Evolutionary conservation across 208 protist genomes (phyloP), one percentile per base, ranked within the genome.

Genomic region (Wallacemonas sp.): DNA sequence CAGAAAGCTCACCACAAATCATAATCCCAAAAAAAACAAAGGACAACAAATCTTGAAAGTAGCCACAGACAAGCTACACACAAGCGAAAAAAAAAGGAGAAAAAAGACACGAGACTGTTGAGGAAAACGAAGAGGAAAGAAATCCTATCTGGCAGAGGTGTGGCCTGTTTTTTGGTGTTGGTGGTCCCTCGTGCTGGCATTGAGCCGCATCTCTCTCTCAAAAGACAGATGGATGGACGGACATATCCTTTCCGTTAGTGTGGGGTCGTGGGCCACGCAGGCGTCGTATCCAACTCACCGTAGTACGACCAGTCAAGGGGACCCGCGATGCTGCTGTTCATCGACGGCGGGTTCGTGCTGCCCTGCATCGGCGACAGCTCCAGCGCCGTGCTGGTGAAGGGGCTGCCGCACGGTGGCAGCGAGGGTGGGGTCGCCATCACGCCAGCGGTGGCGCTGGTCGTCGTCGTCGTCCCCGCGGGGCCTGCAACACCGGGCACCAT

Each of bases 221-320:
- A n/a, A n/a, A 52, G 9, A 12, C 16, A 72, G 58, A 58, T 11
- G 33, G 30, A 17, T 39, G 23, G 34, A 33, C 49, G 26, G 23
- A 26, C 8, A 19, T 55, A 6, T 24, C 17, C 33, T 66, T n/a
- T n/a, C n/a, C n/a, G n/a, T n/a, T n/a, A n/a, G n/a, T n/a, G n/a
- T n/a, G 68, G 72, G 24, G 68, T 58, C 29, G 63, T 60, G 43
- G 69, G 57, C 75, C 70, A 81, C 39, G 58, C 52, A 2, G 52
- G 44, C 12, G 47, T 1, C 2, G 65, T 73, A 11, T 79, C 72
- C 26, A 83, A 24, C 27, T 80, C 70, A 9, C 65, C 73, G 55
- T 74, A 76, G 29, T 76, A 83, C n/a, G 61, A 70, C 78, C 78
- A 83, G 52, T 80, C 64, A 2, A 80, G 32, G 0, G 73, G 72